phyloP scores from a whole-genome alignment of 2,329 filamentous ascomycete species.

The Fusarium lateritium region DNA sequence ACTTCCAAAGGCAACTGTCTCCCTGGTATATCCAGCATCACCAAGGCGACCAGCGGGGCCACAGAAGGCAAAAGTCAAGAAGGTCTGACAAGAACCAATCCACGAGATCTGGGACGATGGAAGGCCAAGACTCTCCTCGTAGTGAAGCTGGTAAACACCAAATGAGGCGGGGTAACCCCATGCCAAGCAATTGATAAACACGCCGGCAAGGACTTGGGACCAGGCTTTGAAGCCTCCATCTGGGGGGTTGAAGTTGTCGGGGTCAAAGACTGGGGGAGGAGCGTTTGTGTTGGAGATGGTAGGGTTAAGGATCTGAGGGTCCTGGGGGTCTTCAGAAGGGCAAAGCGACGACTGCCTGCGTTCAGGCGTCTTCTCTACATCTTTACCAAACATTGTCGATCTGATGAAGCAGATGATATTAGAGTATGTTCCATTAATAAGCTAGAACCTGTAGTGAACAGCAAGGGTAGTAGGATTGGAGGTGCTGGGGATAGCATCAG shows the following conservation, averaged over 20 bases:
- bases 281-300: conserved; percentile 48
- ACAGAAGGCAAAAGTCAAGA: conserved; percentile 65
- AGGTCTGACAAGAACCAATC: conserved; percentile 67
- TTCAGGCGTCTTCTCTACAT: conserved; percentile 39
- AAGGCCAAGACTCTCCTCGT: conserved; percentile 55
- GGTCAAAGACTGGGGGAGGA: conserved; percentile 41
- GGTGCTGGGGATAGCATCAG: not conserved
- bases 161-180: conserved; percentile 67
- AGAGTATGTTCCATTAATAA: conserved; percentile 21
- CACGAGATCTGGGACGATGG: conserved; percentile 57
- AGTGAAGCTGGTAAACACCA: conserved; percentile 69
- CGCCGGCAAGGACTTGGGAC: conserved; percentile 64
- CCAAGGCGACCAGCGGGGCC: conserved; percentile 64
- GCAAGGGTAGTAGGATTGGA: conserved; percentile 1
- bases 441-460: conserved; percentile 9
- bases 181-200: conserved; percentile 64
- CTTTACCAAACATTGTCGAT: conserved; percentile 41
- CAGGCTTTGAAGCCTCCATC: conserved; percentile 65
- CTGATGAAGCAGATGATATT: conserved; percentile 7
- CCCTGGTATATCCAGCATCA: conserved; percentile 64
- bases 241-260: conserved; percentile 51
- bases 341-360: conserved; percentile 17
- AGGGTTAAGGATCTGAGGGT: conserved; percentile 29
- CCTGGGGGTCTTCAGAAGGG: conserved; percentile 4
- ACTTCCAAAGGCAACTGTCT: conserved; percentile 58